These are phyloP conservation scores for Scorias spongiosa DNA, from an alignment of 2,329 filamentous ascomycete genomes.

Conservation along the genomic window DNA sequence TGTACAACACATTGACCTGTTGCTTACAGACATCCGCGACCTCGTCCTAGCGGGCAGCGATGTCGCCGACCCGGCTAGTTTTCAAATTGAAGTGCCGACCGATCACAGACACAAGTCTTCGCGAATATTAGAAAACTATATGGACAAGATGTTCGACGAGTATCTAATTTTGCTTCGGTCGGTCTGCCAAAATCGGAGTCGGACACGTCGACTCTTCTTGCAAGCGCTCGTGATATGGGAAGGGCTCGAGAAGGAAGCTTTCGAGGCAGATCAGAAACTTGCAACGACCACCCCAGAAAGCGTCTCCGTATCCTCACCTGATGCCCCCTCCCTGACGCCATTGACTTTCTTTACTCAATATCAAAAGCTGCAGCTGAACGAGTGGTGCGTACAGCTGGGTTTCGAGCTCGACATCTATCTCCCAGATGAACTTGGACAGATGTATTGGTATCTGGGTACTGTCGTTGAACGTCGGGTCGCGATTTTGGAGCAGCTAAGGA, in stretches of 20 bases:
- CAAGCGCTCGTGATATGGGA: slow-evolving; percentile 78
- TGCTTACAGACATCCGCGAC: slow-evolving; percentile 69
- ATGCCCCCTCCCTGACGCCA: slow-evolving; percentile 38
- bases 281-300: slow-evolving; percentile 1
- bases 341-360: slow-evolving; percentile 81
- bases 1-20: slow-evolving; percentile 52
- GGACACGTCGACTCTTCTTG: slow-evolving; percentile 75
- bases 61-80: slow-evolving; percentile 58
- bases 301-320: neutral
- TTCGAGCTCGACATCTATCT: slow-evolving; percentile 91
- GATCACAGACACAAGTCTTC: slow-evolving; percentile 62
- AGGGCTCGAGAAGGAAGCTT: slow-evolving; percentile 59
- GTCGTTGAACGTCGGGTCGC: slow-evolving; percentile 5
- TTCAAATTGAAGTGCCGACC: slow-evolving; percentile 57
- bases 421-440: slow-evolving; percentile 64
- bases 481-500: slow-evolving; percentile 51
- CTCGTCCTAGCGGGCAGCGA: slow-evolving; percentile 57
- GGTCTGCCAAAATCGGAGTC: slow-evolving; percentile 78
- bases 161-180: slow-evolving; percentile 75
- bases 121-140: slow-evolving; percentile 55
- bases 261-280: slow-evolving; percentile 9
- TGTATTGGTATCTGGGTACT: slow-evolving; percentile 54
- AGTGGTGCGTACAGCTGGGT: slow-evolving; percentile 75
- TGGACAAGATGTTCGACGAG: slow-evolving; percentile 38
- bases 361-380: slow-evolving; percentile 79